Conservation (phyloP, 176 grass and related monocot genomes). For the Eremochloa ophiuroides region DNA sequence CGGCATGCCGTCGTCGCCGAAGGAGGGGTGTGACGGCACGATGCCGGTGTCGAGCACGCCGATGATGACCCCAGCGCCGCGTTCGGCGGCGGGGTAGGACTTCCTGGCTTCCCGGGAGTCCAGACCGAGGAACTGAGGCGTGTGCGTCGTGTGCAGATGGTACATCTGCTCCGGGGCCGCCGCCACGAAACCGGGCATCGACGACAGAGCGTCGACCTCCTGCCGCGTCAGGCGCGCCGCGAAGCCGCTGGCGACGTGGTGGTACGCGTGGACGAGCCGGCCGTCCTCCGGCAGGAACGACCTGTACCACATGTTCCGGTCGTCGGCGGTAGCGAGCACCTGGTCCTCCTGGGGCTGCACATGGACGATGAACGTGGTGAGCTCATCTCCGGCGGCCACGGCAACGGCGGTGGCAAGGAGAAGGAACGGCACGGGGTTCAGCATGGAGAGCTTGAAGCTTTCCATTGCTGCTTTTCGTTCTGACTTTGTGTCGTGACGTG, state of each 20-base stretch:
- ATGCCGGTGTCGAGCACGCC: slow-evolving; percentile 59
- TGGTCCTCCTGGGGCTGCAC: slow-evolving; percentile 11
- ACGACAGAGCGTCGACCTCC: slow-evolving; percentile 25
- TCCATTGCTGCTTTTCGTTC: not conserved
- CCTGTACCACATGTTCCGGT: slow-evolving; percentile 31
- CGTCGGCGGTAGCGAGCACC: slow-evolving; percentile 11
- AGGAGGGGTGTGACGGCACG: slow-evolving; percentile 44
- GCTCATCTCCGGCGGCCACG: not conserved
- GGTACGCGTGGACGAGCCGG: slow-evolving; percentile 43
- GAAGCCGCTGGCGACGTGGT: slow-evolving; percentile 56
- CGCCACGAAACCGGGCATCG: slow-evolving; percentile 38
- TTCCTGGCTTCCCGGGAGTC: not conserved
- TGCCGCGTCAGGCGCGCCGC: slow-evolving; percentile 30
- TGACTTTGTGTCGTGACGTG: not conserved
- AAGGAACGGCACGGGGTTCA: not conserved
- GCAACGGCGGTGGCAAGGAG: not conserved
- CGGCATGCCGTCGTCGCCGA: slow-evolving; percentile 45
- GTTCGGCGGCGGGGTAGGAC: not conserved
- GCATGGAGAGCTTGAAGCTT: not conserved
- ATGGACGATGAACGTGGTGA: slow-evolving; percentile 29
- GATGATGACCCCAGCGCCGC: slow-evolving; percentile 51
- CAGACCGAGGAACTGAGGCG: slow-evolving; percentile 51
- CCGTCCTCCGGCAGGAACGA: slow-evolving; percentile 33
- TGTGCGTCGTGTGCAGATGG: slow-evolving; percentile 50
- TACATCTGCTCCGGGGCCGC: slow-evolving; percentile 22